Conservation (phyloP, 805 yeast genomes). For the Maudiozyma bulderi region DNA sequence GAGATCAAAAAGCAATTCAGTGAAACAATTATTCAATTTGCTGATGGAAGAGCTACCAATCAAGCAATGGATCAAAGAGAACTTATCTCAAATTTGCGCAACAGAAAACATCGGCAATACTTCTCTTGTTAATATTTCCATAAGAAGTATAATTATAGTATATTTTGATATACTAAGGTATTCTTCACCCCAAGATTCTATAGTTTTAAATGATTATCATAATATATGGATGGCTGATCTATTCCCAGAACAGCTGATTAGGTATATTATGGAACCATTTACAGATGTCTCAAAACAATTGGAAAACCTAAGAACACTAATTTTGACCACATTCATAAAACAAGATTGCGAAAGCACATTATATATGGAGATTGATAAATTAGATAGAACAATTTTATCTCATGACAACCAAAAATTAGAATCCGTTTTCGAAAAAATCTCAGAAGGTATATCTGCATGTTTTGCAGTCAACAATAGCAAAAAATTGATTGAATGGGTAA, state of each 20-base stretch:
- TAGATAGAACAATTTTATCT: constrained; percentile 9
- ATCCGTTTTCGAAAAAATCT: constrained; percentile 10
- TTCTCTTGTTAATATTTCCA: not conserved
- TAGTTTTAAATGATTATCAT: constrained; percentile 5
- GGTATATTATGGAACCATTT: constrained; percentile 9
- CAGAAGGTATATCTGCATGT: constrained; percentile 8
- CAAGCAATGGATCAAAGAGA: constrained; percentile 11
- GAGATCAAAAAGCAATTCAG: not conserved
- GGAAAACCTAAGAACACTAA: constrained; percentile 13
- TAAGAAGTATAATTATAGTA: constrained; percentile 13
- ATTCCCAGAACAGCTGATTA: constrained; percentile 2
- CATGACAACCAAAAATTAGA: not conserved
- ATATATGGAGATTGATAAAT: constrained; percentile 3
- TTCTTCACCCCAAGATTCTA: not conserved
- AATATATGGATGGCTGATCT: constrained; percentile 8
- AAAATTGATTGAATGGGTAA: constrained; percentile 12
- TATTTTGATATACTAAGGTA: constrained; percentile 19
- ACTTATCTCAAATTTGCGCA: not conserved
- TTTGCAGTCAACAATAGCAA: constrained; percentile 12
- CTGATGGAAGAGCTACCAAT: constrained; percentile 15
- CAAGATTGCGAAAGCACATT: constrained; percentile 1
- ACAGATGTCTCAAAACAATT: constrained; percentile 12
- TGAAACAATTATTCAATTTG: constrained; percentile 4
- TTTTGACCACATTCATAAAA: constrained; percentile 6
- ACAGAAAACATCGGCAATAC: not conserved